Evolutionary conservation across 2,329 filamentous ascomycete genomes (phyloP), one percentile per base, ranked within the genome.

Genomic region (Fusarium nygamai): DNA sequence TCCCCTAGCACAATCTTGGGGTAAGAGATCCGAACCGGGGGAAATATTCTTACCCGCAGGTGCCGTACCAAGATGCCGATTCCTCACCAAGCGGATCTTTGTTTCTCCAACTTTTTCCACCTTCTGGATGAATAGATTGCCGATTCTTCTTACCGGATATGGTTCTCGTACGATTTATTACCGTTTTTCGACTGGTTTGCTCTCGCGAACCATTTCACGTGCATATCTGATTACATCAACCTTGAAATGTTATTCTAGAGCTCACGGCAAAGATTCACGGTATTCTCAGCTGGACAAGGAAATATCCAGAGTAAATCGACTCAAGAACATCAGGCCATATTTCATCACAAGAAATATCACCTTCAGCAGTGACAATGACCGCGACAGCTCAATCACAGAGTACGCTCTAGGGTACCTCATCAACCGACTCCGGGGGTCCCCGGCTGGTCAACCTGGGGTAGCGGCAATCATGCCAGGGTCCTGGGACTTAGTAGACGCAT

Each of bases 21-120:
- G 69, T 65, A 50, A 44, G 22, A 14, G 33, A 50, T 59, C 34
- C 53, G 47, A 58, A 54, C 48, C 27, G 50, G 51, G 46, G 70
- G 70, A 73, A 73, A 71, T 73, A 71, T 54, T 57, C 70, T 73
- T 73, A 73, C 61, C 70, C 70, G 66, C 50, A 53, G 39, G 14
- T 73, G 67, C 70, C 70, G 70, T 57, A 41, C 29, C 22, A 67
- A 46, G 48, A 51, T 71, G 61, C 68, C 68, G 68, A 62, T 62
- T 61, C 5, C 17, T n/a, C 16, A 50, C 34, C 67, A 33, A 27
- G 46, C 54, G 70, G 70, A 57, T 73, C 66, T 67, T 67, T 73
- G 61, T 73, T 73, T 73, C 70, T 73, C 70, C 70, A 72, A 73
- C 19, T 24, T 20, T 17, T 10, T 3, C 5, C 11, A 38, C 17